Percentiles rank a stretch among this genome's conserved stretches.
Conservation (phyloP, 2,329 filamentous ascomycete species). For the Alternaria brassicae region DNA sequence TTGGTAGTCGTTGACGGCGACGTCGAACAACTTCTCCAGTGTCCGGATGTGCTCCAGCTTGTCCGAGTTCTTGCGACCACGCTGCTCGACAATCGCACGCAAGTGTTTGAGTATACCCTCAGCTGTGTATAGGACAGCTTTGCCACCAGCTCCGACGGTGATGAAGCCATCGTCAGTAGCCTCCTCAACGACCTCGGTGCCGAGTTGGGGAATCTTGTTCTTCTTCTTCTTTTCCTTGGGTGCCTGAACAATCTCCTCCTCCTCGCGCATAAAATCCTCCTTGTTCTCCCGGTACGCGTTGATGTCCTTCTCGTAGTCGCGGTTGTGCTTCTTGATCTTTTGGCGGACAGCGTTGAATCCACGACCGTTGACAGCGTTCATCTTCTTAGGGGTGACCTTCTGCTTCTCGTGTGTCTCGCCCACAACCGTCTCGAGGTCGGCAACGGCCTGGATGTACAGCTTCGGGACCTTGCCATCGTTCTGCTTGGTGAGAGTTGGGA, state of each 20-base stretch:
- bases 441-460: conserved; percentile 88
- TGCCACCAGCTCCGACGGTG: conserved; percentile 86
- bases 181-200: conserved; percentile 59
- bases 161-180: conserved; percentile 87
- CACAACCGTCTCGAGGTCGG: conserved; percentile 92
- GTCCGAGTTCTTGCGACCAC: conserved; percentile 99
- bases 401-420: conserved; percentile 94
- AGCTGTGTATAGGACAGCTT: conserved; percentile 88
- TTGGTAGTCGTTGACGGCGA: conserved; percentile 90
- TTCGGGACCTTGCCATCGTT: conserved; percentile 82
- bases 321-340: conserved; percentile 98
- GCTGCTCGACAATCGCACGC: conserved; percentile 88
- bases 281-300: conserved; percentile 86
- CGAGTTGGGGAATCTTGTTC: conserved; percentile 60
- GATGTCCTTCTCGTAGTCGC: conserved; percentile 87
- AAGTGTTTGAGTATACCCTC: conserved; percentile 99
- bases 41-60: conserved; percentile 91
- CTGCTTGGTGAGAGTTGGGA: conserved; percentile 61
- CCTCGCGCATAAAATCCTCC: conserved; percentile 85
- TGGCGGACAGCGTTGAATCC: conserved; percentile 97
- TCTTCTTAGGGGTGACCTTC: conserved; percentile 96
- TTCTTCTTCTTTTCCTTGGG: conserved; percentile 48
- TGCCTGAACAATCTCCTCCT: conserved; percentile 76
- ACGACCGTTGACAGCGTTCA: conserved; percentile 95
- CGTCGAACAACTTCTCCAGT: conserved; percentile 95